Evolutionary conservation across 2,329 filamentous ascomycete genomes (phyloP), one percentile per base, ranked within the genome.

Genomic region (Stemphylium beticola): DNA sequence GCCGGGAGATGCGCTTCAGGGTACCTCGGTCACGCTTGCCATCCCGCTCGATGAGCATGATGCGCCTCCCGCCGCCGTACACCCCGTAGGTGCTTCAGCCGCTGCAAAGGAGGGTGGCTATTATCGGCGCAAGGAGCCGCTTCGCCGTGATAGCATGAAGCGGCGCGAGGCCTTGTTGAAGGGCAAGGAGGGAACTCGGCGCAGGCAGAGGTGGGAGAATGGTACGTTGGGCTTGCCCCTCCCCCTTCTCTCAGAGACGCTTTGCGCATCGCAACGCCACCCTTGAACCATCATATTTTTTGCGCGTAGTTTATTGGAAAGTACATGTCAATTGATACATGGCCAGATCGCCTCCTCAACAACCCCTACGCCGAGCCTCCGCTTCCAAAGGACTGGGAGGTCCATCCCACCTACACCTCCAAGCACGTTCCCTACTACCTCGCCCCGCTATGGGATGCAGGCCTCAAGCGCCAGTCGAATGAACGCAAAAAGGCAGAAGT

Each of bases 121-220:
- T 68, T 66, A 80, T 60, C 78, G 79, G 58, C 72, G 89, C 37
- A 81, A 81, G 55, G 81, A 83, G 66, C 80, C 82, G 5, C 66
- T 85, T 40, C 79, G 83, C 31, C 82, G 85, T 45, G 86, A 89
- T 66, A 87, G 84, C 64, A 66, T 85, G 67, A 86, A 85, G 68
- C 77, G 84, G 46, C 87, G 93, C 15, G 92, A 96, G 62, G 85
- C 87, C 2, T 72, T 96, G 47, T 81, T 95, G 29, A 96, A 92
- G 78, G 93, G 93, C 52, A 96, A 96, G 65, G 92, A 97, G 75
- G 93, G 93, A 31, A 93, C 87, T 66, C 85, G 93, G 32, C 87
- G 93, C 68, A 83, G 93, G 44, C 88, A 93, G 66, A 84, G 93
- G 51, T 98, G 93, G 92, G 95, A 99, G 80, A 99, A 98, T 76